Evolutionary conservation across 257 asterid genomes (phyloP), one percentile per base, ranked within the genome.

Genomic region (Solanum sitiens): DNA sequence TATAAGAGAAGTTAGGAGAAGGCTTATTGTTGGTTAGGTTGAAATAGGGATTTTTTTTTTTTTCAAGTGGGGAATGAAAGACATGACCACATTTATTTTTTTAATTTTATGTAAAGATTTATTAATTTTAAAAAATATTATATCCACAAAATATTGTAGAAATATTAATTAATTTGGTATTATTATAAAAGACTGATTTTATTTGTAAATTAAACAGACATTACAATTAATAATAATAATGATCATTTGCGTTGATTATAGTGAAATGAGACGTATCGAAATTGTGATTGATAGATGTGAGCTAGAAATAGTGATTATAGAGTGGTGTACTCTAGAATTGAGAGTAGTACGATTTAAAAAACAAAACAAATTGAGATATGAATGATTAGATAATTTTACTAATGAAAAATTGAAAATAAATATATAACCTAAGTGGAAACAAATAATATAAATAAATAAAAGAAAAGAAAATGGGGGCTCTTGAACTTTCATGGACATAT

Each of bases 41-140:
- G 85, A 76, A 32, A 84, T 87, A 53, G 90, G 77, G 71, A 83
- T 86, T 85, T 84, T 61, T 15, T 25, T 88, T 86, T 79, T 84
- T 82, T 10, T 4, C 21, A 23, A 75, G 90, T 88, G 86, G 89
- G 90, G 88, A 87, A 71, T 79, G 61, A 79, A 87, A 67, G 86
- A 35, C 90, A 53, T 86, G 33, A 2, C 85, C 75, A 37, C 39
- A 6, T 33, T 73, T 70, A n/a, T 8, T 16, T 72, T 30, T 5
- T 5, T 0, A 42, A 0, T 35, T 35, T 35, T 73, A 10, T 73
- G 33, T 33, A 33, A 71, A 71, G 13, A 32, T 33, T 15, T 1
- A 33, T 71, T 32, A 30, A 30, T 30, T 70, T 13, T 13, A 7
- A 68, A 68, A 68, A 32, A 30, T 1, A 10, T 23, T n/a, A 63